phyloP scores from a whole-genome alignment of 495 filamentous ascomycete genomes.

The Polyplosphaeria fusca region DNA sequence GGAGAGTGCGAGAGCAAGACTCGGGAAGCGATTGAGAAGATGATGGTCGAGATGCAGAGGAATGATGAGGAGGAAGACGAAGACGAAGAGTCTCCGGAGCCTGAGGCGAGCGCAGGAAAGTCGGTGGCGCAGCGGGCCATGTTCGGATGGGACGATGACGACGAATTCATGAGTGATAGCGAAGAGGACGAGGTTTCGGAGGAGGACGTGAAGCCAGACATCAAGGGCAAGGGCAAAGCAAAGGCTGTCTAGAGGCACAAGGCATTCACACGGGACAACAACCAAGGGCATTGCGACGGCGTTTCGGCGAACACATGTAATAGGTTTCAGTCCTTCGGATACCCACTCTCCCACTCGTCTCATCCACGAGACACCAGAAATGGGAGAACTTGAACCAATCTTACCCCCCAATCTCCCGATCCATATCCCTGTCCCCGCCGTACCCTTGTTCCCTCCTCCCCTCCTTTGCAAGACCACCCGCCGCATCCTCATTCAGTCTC shows the following conservation, averaged over 20 bases:
- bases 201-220: slow-evolving; percentile 8
- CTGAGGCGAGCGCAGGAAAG: slow-evolving; percentile 15
- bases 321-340: too few relatives aligned
- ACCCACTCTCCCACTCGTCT: background rate
- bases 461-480: slow-evolving; percentile 42
- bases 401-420: slow-evolving; percentile 57
- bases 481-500: slow-evolving; percentile 22
- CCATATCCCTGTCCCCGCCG: slow-evolving; percentile 44
- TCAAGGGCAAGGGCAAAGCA: slow-evolving; percentile 27
- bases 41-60: slow-evolving; percentile 17
- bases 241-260: slow-evolving; percentile 8
- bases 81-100: slow-evolving; percentile 7
- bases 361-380: too few relatives aligned
- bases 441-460: slow-evolving; percentile 59
- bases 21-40: slow-evolving; percentile 70
- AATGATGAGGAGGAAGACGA: slow-evolving; percentile 18
- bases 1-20: slow-evolving; percentile 80
- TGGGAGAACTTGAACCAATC: too few relatives aligned
- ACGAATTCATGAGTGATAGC: slow-evolving; percentile 34
- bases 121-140: slow-evolving; percentile 11
- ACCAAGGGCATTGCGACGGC: background rate
- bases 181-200: slow-evolving; percentile 29
- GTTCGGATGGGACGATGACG: slow-evolving; percentile 39
- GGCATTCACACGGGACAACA: background rate
- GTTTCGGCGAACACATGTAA: too few relatives aligned